Conservation (phyloP, 2,329 filamentous ascomycete genomes). For the Orbilia quercus region DNA sequence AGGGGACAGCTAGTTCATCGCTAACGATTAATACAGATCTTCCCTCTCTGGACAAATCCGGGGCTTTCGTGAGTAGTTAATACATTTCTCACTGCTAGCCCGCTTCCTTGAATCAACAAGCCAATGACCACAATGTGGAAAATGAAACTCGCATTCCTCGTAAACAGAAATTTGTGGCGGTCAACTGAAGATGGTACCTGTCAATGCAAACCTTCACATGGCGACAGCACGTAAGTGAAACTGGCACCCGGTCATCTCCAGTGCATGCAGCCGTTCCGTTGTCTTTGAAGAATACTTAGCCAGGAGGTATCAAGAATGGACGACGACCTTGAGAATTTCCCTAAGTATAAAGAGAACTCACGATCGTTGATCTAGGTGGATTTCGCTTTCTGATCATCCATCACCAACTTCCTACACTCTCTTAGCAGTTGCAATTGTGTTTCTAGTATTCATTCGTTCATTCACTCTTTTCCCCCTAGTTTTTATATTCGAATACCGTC, state of each 20-base stretch:
- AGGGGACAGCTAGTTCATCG: slow-evolving; percentile 1
- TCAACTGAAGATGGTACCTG: background rate
- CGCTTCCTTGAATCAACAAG: background rate
- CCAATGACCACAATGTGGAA: slow-evolving; percentile 26
- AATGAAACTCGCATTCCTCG: slow-evolving; percentile 37
- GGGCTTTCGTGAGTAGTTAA: slow-evolving; percentile 22
- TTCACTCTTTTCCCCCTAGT: slow-evolving; percentile 12
- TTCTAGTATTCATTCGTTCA: slow-evolving; percentile 3
- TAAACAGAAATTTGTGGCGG: slow-evolving; percentile 18
- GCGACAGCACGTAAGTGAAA: background rate
- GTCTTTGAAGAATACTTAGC: background rate
- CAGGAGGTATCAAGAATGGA: slow-evolving; percentile 15
- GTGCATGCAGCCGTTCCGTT: too few relatives aligned
- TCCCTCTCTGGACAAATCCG: slow-evolving; percentile 1
- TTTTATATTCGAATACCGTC: slow-evolving; percentile 15
- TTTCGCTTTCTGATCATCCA: slow-evolving; percentile 14
- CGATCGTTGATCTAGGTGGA: slow-evolving; percentile 11
- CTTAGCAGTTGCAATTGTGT: slow-evolving; percentile 34
- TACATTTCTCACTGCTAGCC: slow-evolving; percentile 23
- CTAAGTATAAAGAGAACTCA: slow-evolving; percentile 46
- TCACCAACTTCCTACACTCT: slow-evolving; percentile 34
- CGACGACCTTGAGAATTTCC: background rate
- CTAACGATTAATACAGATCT: background rate
- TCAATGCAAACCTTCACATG: slow-evolving; percentile 7
- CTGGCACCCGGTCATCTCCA: too few relatives aligned